These are phyloP conservation scores for Lentinula lateritia DNA, from an alignment of 768 basidiomycete species.

Conservation along the genomic window DNA sequence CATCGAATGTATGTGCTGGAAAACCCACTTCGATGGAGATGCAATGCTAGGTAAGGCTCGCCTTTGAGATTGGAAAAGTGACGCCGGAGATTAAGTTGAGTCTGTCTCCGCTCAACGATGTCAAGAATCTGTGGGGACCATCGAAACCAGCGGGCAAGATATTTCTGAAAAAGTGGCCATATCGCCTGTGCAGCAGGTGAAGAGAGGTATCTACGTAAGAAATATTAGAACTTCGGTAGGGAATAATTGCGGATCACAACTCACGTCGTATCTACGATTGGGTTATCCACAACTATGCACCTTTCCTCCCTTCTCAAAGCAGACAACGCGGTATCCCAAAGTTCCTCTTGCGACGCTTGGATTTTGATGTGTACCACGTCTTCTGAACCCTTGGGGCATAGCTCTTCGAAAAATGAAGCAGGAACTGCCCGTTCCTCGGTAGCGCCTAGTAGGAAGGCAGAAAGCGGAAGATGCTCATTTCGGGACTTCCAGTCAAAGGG, in stretches of 20 bases:
- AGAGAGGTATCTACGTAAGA: conserved; percentile 28
- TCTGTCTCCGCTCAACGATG: conserved; percentile 29
- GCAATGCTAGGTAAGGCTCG: conserved; percentile 40
- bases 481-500: conserved; percentile 41
- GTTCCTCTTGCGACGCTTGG: conserved; percentile 15
- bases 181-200: conserved; percentile 31
- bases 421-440: conserved; percentile 30
- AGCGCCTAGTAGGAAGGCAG: conserved; percentile 36
- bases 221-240: not conserved
- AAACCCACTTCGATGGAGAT: conserved; percentile 35
- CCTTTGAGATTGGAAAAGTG: conserved; percentile 18
- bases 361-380: conserved; percentile 31
- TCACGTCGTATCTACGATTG: conserved; percentile 39
- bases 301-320: conserved; percentile 26
- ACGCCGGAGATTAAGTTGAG: conserved; percentile 25
- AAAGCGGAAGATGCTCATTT: conserved; percentile 33
- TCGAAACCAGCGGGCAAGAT: conserved; percentile 32
- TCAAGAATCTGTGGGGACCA: conserved; percentile 32
- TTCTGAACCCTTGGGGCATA: conserved; percentile 26
- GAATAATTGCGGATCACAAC: conserved; percentile 7
- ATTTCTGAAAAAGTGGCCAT: conserved; percentile 35
- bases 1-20: not conserved
- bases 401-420: conserved; percentile 27
- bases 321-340: conserved; percentile 33
- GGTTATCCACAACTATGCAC: conserved; percentile 39